Conservation (phyloP, 495 filamentous ascomycete genomes). For the Eremomyces bilateralis region DNA sequence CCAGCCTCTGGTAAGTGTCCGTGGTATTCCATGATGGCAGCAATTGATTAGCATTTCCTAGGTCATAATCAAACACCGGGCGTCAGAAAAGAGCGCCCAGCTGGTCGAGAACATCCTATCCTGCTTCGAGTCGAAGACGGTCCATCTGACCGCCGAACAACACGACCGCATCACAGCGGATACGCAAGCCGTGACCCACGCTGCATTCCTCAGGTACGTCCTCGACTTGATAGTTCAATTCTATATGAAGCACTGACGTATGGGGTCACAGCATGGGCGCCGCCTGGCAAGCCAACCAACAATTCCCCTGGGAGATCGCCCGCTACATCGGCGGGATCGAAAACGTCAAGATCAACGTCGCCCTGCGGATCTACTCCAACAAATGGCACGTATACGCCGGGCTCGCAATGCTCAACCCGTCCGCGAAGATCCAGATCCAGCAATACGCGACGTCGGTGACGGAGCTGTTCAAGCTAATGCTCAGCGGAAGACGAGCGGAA, state of each 20-base stretch:
- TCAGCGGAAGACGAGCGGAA: slow-evolving; percentile 59
- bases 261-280: slow-evolving; percentile 58
- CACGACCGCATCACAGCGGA: slow-evolving; percentile 96
- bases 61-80: slow-evolving; percentile 81
- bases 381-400: slow-evolving; percentile 99
- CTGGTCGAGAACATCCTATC: slow-evolving; percentile 63
- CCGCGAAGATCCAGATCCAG: slow-evolving; percentile 72
- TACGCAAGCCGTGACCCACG: slow-evolving; percentile 94
- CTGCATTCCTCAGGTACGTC: slow-evolving; percentile 60
- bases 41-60: slow-evolving; percentile 11
- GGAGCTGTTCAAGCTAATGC: slow-evolving; percentile 89
- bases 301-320: slow-evolving; percentile 87
- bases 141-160: slow-evolving; percentile 62
- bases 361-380: slow-evolving; percentile 86
- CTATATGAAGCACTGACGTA: neutral
- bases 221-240: too few species aligned
- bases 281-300: slow-evolving; percentile 77
- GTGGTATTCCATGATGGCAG: neutral
- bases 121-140: slow-evolving; percentile 61
- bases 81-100: slow-evolving; percentile 48
- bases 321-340: slow-evolving; percentile 94
- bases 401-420: slow-evolving; percentile 85
- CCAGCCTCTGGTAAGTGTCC: slow-evolving; percentile 50
- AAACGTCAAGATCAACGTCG: slow-evolving; percentile 98
- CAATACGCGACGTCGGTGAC: slow-evolving; percentile 88